A percentile compares a stretch with the other conserved stretches of the same genome.
Evolutionary conservation across 108 stramenopile genomes (phyloP).

Genomic region (Nitzschia sp.): DNA sequence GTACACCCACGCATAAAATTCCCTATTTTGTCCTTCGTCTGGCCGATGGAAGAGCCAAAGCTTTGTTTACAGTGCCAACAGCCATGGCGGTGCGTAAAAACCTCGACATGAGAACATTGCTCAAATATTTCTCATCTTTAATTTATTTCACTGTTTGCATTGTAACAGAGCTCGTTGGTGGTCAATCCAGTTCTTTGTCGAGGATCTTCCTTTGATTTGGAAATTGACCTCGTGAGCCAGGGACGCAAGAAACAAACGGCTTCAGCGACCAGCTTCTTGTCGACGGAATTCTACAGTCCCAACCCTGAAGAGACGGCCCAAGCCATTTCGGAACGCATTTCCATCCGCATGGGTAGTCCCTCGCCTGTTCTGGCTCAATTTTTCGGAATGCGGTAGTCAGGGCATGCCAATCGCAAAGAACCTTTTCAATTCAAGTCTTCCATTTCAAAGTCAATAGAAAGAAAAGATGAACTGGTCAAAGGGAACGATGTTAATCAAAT

Average conservation of each 20-base stretch:
- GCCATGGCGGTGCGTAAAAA: conserved; percentile 18
- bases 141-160: too few relatives aligned
- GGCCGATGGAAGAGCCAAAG: conserved; percentile 25
- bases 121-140: too few relatives aligned
- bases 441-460: background rate
- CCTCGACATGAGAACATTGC: too few relatives aligned
- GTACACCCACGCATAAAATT: conserved; percentile 18
- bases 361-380: conserved; percentile 12
- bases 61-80: conserved; percentile 39
- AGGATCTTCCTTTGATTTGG: conserved; percentile 35
- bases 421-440: background rate
- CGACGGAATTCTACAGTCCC: conserved; percentile 38
- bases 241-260: conserved; percentile 5
- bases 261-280: conserved; percentile 23
- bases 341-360: conserved; percentile 31
- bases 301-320: conserved; percentile 40
- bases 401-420: background rate
- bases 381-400: conserved; percentile 8
- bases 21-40: conserved; percentile 40
- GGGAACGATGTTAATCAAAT: too few relatives aligned
- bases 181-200: conserved; percentile 36
- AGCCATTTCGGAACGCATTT: conserved; percentile 34
- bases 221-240: conserved; percentile 32
- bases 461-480: too few relatives aligned
- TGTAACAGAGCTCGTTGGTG: conserved; percentile 15